A percentile compares a stretch with the other conserved stretches of the same genome.
phyloP scores from a whole-genome alignment of 306 rosid species.

The Dalbergia cultrata region DNA sequence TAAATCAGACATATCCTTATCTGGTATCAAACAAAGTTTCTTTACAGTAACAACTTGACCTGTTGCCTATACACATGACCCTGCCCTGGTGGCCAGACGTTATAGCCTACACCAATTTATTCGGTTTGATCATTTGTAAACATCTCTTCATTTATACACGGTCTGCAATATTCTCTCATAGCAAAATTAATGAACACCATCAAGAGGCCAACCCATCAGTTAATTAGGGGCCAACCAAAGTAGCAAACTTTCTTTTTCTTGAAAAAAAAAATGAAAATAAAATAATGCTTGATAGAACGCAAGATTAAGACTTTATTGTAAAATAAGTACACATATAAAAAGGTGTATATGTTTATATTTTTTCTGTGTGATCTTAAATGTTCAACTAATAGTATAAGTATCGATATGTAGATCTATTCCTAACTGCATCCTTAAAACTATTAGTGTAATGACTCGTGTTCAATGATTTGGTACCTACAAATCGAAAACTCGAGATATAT shows the following conservation, averaged over 20 bases:
- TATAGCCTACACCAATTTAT: constrained; percentile 19
- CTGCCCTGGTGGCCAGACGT: neutral
- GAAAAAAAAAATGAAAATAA: too few relatives aligned
- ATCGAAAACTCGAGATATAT: too few relatives aligned
- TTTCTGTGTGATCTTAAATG: too few relatives aligned
- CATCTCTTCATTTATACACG: neutral
- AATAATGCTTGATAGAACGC: neutral
- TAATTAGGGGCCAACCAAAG: neutral
- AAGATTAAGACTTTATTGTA: too few relatives aligned
- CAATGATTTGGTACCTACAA: too few relatives aligned
- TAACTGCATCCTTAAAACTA: too few relatives aligned
- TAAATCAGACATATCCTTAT: neutral
- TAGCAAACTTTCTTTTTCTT: neutral
- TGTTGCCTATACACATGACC: neutral
- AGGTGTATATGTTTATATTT: too few relatives aligned
- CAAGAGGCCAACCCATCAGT: neutral
- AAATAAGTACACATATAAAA: too few relatives aligned
- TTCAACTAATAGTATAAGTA: too few relatives aligned
- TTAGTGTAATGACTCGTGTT: too few relatives aligned
- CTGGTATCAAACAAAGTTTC: constrained; percentile 23
- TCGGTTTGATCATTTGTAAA: constrained; percentile 38
- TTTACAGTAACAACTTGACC: constrained; percentile 41
- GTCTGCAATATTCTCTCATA: neutral
- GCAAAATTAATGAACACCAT: neutral
- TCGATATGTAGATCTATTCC: too few relatives aligned